Percentiles rank a stretch among this genome's conserved stretches.
Conservation (phyloP, 352 stramenopile species). For the Pythium coloratum region DNA sequence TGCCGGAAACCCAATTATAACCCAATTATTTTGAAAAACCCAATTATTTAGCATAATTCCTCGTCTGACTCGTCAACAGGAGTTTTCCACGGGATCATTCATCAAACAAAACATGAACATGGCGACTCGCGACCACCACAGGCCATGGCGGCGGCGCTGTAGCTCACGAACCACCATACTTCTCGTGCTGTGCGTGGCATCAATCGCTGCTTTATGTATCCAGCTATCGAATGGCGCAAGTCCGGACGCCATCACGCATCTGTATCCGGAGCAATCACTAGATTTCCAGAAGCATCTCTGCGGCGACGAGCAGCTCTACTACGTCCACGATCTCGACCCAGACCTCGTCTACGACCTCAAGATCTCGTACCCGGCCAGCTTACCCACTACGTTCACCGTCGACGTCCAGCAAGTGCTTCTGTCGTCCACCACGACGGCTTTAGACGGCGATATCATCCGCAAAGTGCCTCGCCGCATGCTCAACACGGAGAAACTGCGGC, state of each 20-base stretch:
- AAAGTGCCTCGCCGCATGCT: constrained; percentile 41
- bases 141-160: constrained; percentile 8
- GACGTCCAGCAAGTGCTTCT: constrained; percentile 43
- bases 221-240: constrained; percentile 11
- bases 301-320: constrained; percentile 50
- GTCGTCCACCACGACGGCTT: constrained; percentile 14
- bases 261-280: constrained; percentile 49
- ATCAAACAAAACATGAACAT: not conserved
- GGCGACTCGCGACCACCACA: not conserved
- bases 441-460: constrained; percentile 22
- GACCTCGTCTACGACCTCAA: constrained; percentile 71
- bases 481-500: constrained; percentile 70
- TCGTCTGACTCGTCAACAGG: not conserved
- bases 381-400: constrained; percentile 56
- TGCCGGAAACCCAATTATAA: no score
- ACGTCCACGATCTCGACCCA: constrained; percentile 45
- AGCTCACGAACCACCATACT: not conserved
- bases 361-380: constrained; percentile 66
- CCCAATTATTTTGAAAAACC: no score
- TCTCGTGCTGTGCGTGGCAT: constrained; percentile 10
- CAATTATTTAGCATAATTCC: no score
- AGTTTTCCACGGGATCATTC: not conserved
- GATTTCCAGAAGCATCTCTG: constrained; percentile 42
- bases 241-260: constrained; percentile 18
- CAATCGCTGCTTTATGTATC: constrained; percentile 11